phyloP scores from a whole-genome alignment of 2,329 filamentous ascomycete species.

The Fusarium newnesense region DNA sequence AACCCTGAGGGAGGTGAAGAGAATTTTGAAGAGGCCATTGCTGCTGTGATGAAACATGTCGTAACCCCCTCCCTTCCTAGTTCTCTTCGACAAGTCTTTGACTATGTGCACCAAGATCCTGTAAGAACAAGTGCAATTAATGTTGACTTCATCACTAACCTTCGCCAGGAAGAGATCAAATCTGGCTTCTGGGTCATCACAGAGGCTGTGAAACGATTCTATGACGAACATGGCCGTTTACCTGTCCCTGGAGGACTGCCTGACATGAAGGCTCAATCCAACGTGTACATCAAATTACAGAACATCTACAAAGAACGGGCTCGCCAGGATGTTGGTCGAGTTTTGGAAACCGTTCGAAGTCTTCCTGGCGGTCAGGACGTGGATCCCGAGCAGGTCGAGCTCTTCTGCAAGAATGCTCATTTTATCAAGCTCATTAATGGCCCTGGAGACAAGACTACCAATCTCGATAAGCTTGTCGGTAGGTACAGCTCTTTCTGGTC shows the following conservation, averaged over 20 bases:
- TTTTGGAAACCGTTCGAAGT: constrained; percentile 71
- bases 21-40: constrained; percentile 93
- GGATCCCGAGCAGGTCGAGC: constrained; percentile 79
- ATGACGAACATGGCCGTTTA: constrained; percentile 75
- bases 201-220: constrained; percentile 80
- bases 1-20: constrained; percentile 91
- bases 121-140: constrained; percentile 54
- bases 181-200: constrained; percentile 90
- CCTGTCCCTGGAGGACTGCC: constrained; percentile 89
- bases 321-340: constrained; percentile 78
- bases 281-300: constrained; percentile 89
- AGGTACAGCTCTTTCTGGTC: constrained; percentile 45
- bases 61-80: constrained; percentile 74
- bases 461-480: constrained; percentile 66
- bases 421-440: constrained; percentile 88
- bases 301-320: constrained; percentile 94
- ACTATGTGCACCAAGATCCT: constrained; percentile 63
- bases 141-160: constrained; percentile 3
- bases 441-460: constrained; percentile 54
- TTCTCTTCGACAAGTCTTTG: constrained; percentile 81
- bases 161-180: constrained; percentile 54
- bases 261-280: constrained; percentile 97
- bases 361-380: constrained; percentile 63
- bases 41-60: constrained; percentile 89
- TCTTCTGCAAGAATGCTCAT: constrained; percentile 94